Conservation (phyloP, 164 flowering plant species). For the Vitis amurensis region DNA sequence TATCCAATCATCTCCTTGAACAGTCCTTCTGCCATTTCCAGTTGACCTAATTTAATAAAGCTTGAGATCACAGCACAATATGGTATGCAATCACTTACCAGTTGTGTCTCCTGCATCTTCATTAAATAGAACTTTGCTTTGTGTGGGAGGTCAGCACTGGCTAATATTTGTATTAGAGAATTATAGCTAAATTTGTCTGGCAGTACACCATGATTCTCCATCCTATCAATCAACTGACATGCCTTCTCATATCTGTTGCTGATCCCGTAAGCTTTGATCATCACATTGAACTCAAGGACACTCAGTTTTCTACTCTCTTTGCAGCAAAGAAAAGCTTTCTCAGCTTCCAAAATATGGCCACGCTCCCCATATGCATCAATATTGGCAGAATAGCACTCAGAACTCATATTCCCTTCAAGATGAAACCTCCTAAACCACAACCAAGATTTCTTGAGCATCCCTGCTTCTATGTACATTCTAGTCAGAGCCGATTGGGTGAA, state of each 20-base stretch:
- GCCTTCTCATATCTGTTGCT: conserved; percentile 61
- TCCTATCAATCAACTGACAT: conserved; percentile 63
- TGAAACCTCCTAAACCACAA: conserved; percentile 86
- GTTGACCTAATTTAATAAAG: conserved; percentile 56
- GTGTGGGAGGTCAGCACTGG: conserved; percentile 65
- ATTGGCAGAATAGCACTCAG: conserved; percentile 87
- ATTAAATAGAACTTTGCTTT: conserved; percentile 51
- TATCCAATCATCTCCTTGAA: conserved; percentile 65
- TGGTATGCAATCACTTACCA: conserved; percentile 66
- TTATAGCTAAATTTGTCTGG: conserved; percentile 79
- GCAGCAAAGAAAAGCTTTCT: conserved; percentile 73
- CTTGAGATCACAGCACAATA: conserved; percentile 86
- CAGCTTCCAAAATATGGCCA: conserved; percentile 67
- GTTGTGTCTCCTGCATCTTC: conserved; percentile 69
- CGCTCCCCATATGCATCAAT: conserved; percentile 94
- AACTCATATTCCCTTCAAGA: conserved; percentile 60
- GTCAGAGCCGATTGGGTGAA: conserved; percentile 81
- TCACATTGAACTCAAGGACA: conserved; percentile 82
- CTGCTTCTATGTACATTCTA: conserved; percentile 85
- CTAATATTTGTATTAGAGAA: conserved; percentile 74
- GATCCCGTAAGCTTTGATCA: conserved; percentile 94
- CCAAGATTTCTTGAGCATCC: conserved; percentile 76
- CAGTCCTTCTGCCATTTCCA: conserved; percentile 57
- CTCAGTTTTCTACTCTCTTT: conserved; percentile 41
- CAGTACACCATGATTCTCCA: conserved; percentile 54